Base-by-base conservation (phyloP, 345 rosid species). In the Gossypium stocksii region DNA sequence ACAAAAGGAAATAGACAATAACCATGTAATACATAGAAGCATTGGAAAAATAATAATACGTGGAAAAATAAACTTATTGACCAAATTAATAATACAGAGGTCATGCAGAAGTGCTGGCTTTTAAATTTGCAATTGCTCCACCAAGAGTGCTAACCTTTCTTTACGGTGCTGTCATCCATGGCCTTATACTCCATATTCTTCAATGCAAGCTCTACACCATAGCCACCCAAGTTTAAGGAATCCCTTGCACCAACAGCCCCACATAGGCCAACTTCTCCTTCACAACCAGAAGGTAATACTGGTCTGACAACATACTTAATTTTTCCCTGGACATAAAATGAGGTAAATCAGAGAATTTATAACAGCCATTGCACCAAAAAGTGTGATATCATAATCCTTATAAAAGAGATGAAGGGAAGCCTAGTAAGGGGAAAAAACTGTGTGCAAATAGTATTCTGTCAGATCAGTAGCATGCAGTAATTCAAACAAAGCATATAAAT, bases 121-220 rank as follows among this genome's bases (percentile, higher is more conserved):
- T 73, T 64, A 27, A 72, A 17, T 49, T 64, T 63, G 48, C 34
- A 23, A 64, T 19, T 25, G 54, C 38, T 38, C 38, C 52, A 41
- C 10, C 70, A 48, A 64, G 44, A 71, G 52, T 78, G 61, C 82
- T 75, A 63, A 93, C 99, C 99, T 88, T 93, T 91, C 86, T 90
- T 93, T 80, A 95, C 79, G 13, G 91, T 83, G 81, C 89, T 91
- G 79, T 95, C 99, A 86, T 95, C 99, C 88, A 95, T 95, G 53
- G 99, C 98, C 79, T 95, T 95, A 72, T 95, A 95, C 83, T 95
- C 99, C 99, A 95, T 95, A 82, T 95, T 95, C 87, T 95, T 95
- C 85, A 95, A 58, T 76, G 99, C 99, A 82, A 95, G 99, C 83
- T 95, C 99, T 48, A 93, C 97, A 57, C 99, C 98, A 80, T 93